These are phyloP conservation scores for Clonostachys sp. DNA, from an alignment of 2,329 filamentous ascomycete species.

Conservation along the genomic window DNA sequence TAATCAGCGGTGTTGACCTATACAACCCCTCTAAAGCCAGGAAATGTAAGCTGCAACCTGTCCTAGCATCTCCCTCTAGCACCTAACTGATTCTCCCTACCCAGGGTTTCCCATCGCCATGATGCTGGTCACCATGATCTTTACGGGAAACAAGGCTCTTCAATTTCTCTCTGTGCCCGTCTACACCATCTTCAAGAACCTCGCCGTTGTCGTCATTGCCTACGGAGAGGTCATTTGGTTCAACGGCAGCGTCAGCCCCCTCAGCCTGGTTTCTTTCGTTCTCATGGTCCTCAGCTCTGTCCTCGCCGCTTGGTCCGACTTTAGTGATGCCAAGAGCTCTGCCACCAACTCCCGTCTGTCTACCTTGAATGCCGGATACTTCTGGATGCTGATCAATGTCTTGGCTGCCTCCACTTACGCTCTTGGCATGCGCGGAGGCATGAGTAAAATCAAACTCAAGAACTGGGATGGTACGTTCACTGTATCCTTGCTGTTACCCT, in stretches of 20 bases:
- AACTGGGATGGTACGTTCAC: constrained; percentile 89
- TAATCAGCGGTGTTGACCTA: constrained; percentile 76
- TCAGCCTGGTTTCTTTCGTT: constrained; percentile 89
- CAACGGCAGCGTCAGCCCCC: constrained; percentile 83
- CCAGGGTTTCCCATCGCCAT: constrained; percentile 94
- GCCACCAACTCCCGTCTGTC: constrained; percentile 72
- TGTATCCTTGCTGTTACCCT: not conserved
- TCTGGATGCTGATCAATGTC: constrained; percentile 98
- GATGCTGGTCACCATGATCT: constrained; percentile 98
- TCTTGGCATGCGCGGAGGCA: constrained; percentile 93
- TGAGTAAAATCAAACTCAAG: constrained; percentile 99
- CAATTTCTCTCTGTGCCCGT: constrained; percentile 96
- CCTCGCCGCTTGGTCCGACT: constrained; percentile 95
- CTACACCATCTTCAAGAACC: constrained; percentile 99
- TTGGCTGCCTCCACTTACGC: constrained; percentile 89
- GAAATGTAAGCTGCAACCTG: constrained; percentile 63
- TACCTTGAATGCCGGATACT: constrained; percentile 88
- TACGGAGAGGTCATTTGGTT: constrained; percentile 99
- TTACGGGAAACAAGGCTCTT: constrained; percentile 91
- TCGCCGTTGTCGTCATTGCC: constrained; percentile 97
- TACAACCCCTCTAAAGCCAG: constrained; percentile 88
- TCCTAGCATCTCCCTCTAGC: constrained; percentile 20
- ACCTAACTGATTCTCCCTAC: not conserved
- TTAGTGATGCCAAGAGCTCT: constrained; percentile 73
- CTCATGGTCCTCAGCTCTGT: constrained; percentile 95